Evolutionary conservation across 306 rosid genomes (phyloP), one percentile per base, ranked within the genome.

Genomic region (Quillaja saponaria): DNA sequence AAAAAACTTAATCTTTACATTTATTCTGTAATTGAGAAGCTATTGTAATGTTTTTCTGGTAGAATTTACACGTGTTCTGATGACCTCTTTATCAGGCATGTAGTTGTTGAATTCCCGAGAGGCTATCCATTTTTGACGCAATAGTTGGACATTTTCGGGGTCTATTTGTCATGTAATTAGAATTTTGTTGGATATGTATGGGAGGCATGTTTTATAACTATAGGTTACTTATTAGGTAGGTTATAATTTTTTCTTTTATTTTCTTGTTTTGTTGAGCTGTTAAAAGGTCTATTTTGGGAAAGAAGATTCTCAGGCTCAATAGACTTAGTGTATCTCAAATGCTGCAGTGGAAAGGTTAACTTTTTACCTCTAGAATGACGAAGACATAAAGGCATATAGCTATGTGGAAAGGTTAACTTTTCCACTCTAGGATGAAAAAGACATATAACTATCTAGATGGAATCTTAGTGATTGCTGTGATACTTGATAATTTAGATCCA

Each of bases 161-260:
- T 45, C 33, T 41, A 46, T 34, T 5, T 48, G 28, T 11, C 61
- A 15, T 49, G 28, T 52, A 8, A 31, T 34, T 20, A 50, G 57
- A 34, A 55, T 37, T 69, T 76, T 66, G 62, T 71, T 3, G 42
- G 45, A 50, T 61, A 34, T 13, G 38, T 53, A 63, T 48, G 61
- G 44, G 40, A 55, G 53, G 53, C 37, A 1, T 31, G 51, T 37
- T 17, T 5, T 13, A 15, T 65, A 34, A 50, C 63, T 64, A 40
- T 68, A 16, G 31, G 21, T 55, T 55, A 17, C 15, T 41, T 47
- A 19, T 62, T 49, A 42, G 28, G 13, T 17, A 42, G 5, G 41
- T 18, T 6, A 28, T n/a, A n/a, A n/a, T n/a, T 37, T 71, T 50
- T 8, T 1, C 12, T 34, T 58, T 59, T 3, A 14, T 13, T 55